These are phyloP conservation scores for Heliosperma pusillum DNA, from an alignment of 148 eudicot species.

Conservation along the genomic window DNA sequence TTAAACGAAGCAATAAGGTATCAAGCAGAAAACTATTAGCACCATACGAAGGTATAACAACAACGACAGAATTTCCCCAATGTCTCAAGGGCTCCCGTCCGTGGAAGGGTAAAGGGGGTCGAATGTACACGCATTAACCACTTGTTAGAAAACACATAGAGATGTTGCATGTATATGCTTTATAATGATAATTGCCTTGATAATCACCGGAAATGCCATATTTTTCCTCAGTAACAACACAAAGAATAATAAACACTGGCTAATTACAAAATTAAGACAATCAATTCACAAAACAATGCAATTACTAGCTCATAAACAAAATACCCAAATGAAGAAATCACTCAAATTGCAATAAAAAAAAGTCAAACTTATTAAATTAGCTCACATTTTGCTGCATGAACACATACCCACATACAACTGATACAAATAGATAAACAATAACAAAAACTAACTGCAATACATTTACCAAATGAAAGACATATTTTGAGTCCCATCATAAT, in stretches of 20 bases:
- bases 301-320: not conserved
- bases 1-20: conserved; percentile 3
- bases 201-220: too few relatives aligned
- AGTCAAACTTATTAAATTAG: not conserved
- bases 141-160: too few relatives aligned
- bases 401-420: conserved; percentile 1
- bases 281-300: conserved; percentile 2
- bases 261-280: not conserved
- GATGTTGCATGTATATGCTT: too few relatives aligned
- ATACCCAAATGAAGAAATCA: conserved; percentile 14
- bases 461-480: too few relatives aligned
- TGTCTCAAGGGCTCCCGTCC: too few relatives aligned
- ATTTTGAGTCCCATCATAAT: too few relatives aligned
- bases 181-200: too few relatives aligned
- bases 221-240: not conserved
- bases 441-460: too few relatives aligned
- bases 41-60: conserved; percentile 5
- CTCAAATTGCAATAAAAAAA: not conserved
- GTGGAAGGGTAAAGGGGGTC: too few relatives aligned
- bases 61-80: not conserved
- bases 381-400: not conserved
- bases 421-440: not conserved
- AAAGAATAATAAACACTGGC: not conserved
- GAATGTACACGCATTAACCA: too few relatives aligned
- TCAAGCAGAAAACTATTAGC: not conserved